These are phyloP conservation scores for Volutella citrinella DNA, from an alignment of 2,329 filamentous ascomycete species.

Conservation along the genomic window DNA sequence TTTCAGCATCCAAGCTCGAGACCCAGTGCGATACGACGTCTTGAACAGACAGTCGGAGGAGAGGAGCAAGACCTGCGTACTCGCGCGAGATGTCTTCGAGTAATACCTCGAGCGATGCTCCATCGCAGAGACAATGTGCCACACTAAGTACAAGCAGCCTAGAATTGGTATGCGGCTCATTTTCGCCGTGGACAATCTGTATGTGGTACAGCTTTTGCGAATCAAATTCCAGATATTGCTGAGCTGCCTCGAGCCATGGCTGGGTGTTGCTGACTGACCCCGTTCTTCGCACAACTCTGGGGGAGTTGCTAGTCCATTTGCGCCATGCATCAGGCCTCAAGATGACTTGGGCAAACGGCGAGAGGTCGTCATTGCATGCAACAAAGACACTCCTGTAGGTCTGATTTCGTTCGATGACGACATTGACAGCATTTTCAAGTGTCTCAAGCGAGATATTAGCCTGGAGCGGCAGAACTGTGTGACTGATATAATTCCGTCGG, in stretches of 20 bases:
- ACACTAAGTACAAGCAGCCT: too few relatives aligned
- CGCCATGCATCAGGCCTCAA: conserved; percentile 38
- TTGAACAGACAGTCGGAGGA: conserved; percentile 11
- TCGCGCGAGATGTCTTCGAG: too few relatives aligned
- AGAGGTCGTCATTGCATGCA: conserved; percentile 28
- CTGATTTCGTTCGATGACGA: conserved; percentile 24
- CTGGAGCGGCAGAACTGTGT: too few relatives aligned
- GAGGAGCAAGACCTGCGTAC: too few relatives aligned
- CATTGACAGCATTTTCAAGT: conserved; percentile 23
- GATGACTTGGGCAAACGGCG: conserved; percentile 34
- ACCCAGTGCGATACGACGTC: conserved; percentile 14
- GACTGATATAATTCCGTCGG: too few relatives aligned
- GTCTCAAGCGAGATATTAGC: conserved; percentile 16
- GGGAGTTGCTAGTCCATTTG: conserved; percentile 53
- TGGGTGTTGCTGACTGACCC: conserved; percentile 58
- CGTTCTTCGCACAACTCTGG: too few relatives aligned
- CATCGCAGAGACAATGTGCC: too few relatives aligned
- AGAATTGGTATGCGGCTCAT: conserved; percentile 36
- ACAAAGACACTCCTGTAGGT: conserved; percentile 32
- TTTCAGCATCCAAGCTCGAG: conserved; percentile 8
- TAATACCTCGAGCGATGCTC: too few relatives aligned
- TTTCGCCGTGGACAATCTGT: conserved; percentile 54
- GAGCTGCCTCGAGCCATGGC: conserved; percentile 57
- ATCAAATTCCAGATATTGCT: conserved; percentile 44
- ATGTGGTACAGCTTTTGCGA: conserved; percentile 59